Conservation (phyloP, 1,284 basidiomycete genomes). For the Ustilago curta region DNA sequence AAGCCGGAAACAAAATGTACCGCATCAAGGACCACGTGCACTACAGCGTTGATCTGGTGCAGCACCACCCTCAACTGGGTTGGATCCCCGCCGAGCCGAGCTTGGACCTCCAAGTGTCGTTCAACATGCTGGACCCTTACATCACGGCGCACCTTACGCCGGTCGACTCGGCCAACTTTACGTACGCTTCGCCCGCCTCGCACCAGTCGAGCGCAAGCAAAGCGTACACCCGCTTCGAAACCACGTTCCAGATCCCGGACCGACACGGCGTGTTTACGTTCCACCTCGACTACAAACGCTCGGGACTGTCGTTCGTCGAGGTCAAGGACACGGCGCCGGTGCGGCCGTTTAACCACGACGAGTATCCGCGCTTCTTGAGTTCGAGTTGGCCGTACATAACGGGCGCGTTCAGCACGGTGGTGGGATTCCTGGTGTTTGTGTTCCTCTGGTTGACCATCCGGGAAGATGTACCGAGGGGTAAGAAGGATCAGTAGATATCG, state of each 20-base stretch:
- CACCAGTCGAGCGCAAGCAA: background rate
- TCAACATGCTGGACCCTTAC: conserved; percentile 91
- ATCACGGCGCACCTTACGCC: conserved; percentile 56
- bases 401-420: conserved; percentile 86
- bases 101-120: conserved; percentile 88
- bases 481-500: conserved; percentile 27
- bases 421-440: conserved; percentile 85
- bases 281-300: conserved; percentile 85
- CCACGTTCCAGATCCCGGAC: conserved; percentile 88
- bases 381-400: conserved; percentile 95
- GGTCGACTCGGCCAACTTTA: conserved; percentile 15
- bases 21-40: conserved; percentile 84
- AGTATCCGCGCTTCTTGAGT: conserved; percentile 90
- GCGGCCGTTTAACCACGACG: conserved; percentile 92
- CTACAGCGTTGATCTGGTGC: conserved; percentile 79
- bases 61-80: conserved; percentile 73
- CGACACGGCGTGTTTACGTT: conserved; percentile 98
- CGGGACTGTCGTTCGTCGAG: conserved; percentile 80
- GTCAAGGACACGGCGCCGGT: conserved; percentile 84
- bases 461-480: conserved; percentile 11
- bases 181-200: background rate
- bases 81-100: conserved; percentile 82
- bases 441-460: conserved; percentile 77
- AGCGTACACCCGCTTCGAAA: conserved; percentile 75
- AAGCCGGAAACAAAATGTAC: conserved; percentile 76